phyloP scores from a whole-genome alignment of 2,329 filamentous ascomycete species.

The Aphanocladium album region DNA sequence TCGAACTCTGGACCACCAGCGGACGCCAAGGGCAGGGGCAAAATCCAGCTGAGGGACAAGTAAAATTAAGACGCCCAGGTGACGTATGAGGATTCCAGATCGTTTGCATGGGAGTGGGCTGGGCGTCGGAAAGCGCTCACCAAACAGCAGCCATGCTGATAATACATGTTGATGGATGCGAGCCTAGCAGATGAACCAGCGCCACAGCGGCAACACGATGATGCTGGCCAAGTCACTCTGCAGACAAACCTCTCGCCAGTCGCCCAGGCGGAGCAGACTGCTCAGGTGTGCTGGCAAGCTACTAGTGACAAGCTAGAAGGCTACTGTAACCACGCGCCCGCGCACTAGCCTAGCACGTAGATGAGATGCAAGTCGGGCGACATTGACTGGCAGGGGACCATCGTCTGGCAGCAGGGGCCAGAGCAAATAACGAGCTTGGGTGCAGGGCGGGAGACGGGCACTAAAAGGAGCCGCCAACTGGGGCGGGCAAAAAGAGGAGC shows the following conservation, averaged over 20 bases:
- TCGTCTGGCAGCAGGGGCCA: background rate
- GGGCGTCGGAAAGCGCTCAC: background rate
- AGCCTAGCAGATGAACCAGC: background rate
- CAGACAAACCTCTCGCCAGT: background rate
- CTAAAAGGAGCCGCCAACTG: background rate
- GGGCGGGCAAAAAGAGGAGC: background rate
- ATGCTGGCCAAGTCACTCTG: background rate
- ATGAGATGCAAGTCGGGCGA: background rate
- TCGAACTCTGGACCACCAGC: background rate
- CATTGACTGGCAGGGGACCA: background rate
- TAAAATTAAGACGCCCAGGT: constrained; percentile 1
- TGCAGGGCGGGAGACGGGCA: background rate
- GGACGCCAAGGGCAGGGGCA: background rate
- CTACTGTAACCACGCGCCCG: background rate
- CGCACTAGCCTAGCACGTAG: background rate
- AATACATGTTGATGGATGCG: background rate
- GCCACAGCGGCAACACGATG: constrained; percentile 1
- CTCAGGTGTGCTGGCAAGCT: background rate
- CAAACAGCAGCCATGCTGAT: background rate
- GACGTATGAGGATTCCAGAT: background rate
- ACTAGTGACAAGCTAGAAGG: background rate
- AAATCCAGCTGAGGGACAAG: background rate
- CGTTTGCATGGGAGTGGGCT: background rate
- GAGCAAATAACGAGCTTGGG: background rate
- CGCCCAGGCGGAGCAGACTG: no score